Base-by-base conservation (phyloP, 495 filamentous ascomycete genomes). In the Penicillium lividum region DNA sequence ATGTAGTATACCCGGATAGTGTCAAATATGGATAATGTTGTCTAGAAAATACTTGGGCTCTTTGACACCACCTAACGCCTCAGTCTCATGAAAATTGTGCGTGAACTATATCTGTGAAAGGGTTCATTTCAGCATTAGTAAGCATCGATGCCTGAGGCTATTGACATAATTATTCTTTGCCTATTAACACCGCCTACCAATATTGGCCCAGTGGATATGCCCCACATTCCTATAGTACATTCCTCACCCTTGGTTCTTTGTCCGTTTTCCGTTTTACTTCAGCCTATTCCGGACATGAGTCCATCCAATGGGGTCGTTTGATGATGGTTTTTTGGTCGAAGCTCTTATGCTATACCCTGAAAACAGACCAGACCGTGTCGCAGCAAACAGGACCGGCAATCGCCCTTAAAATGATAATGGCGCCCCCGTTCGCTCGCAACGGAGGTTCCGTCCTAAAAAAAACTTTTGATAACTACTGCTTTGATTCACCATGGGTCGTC, bases 401-500 rank as follows among this genome's bases (percentile, higher is more conserved):
- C 25, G 13, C 3, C 18, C 9, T 46, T 46, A 46, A 68, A 68
- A 68, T 50, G 46, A 16, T 28, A 16, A 22, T 25, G 38, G 28
- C 27, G 34, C 3, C 36, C 55, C 61, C 40, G 29, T 22, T 11
- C 1, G 3, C 13, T 38, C 25, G 40, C 4, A 27, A 57, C 51
- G 44, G 16, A 28, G 27, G 56, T 48, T 44, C 27, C 34, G 40
- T 48, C 34, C 8, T 51, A 18, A n/a, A 51, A 38, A 4, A 51
- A 38, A 4, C 29, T 36, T 25, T 16, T 7, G 11, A 25, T 50
- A 22, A 27, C 30, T 15, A 22, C 34, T 25, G 58, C 45, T 42
- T 54, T 34, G 15, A 49, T 31, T 60, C 59, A 70, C 22, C 15
- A 72, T 69, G 71, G 67, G 69, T 46, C 65, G 46, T 30, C 49